These are phyloP conservation scores for Penicillium chermesinum DNA, from an alignment of 495 filamentous ascomycete species.

Conservation along the genomic window DNA sequence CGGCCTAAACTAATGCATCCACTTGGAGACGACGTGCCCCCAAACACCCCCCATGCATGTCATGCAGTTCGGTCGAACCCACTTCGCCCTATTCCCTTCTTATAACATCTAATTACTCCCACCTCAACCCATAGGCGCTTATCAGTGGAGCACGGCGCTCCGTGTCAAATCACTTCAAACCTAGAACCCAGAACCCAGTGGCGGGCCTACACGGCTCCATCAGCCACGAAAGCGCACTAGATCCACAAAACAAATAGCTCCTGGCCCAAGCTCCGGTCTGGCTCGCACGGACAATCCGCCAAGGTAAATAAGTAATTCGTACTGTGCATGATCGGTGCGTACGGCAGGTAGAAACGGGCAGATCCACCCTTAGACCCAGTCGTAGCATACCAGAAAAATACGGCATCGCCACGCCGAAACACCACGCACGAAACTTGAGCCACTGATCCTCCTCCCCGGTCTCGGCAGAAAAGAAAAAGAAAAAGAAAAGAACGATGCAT, in stretches of 20 bases:
- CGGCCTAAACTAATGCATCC: not conserved
- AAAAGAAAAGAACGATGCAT: no score
- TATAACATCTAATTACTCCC: no score
- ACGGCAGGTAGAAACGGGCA: not conserved
- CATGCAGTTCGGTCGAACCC: conserved; percentile 17
- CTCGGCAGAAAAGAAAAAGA: no score
- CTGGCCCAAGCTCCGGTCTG: not conserved
- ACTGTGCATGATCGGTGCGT: not conserved
- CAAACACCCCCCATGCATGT: conserved; percentile 26
- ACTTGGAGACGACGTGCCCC: conserved; percentile 5
- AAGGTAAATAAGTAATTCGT: not conserved
- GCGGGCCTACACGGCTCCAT: not conserved
- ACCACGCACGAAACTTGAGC: no score
- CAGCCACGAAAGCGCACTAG: not conserved
- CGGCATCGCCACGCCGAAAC: no score
- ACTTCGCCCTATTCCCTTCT: not conserved
- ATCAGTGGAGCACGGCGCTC: not conserved
- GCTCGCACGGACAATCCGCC: not conserved
- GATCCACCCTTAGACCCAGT: no score
- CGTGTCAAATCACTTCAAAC: not conserved
- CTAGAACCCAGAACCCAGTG: not conserved
- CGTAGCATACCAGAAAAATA: no score
- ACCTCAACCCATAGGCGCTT: no score
- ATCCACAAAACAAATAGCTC: not conserved
- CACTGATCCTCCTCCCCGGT: not conserved